These are phyloP conservation scores for Kockiozyma suomiensis DNA, from an alignment of 805 yeast species.

Conservation along the genomic window DNA sequence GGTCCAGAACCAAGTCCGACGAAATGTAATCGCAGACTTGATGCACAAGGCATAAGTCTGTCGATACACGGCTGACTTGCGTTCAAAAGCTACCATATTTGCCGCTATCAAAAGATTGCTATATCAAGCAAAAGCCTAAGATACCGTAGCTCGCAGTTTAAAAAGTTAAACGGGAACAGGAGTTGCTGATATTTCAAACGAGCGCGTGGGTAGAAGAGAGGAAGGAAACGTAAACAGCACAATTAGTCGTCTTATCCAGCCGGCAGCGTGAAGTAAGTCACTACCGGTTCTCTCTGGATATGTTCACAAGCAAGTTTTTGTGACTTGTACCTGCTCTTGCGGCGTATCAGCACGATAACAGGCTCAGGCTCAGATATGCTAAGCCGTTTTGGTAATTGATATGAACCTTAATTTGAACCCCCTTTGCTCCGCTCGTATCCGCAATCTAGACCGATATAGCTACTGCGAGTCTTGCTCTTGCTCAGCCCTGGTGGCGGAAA, in stretches of 20 bases:
- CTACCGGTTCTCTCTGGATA: not conserved
- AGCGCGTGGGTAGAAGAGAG: not conserved
- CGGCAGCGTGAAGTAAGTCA: not conserved
- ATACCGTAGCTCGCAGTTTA: not conserved
- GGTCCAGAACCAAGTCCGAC: conserved; percentile 42
- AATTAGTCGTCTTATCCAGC: not conserved
- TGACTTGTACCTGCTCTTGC: not conserved
- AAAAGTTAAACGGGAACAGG: not conserved
- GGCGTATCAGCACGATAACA: not conserved
- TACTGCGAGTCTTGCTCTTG: no score
- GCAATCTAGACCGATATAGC: no score
- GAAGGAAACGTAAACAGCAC: not conserved
- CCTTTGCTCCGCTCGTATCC: no score
- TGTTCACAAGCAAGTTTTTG: not conserved
- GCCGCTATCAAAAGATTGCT: not conserved
- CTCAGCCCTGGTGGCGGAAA: no score
- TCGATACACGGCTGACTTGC: conserved; percentile 19
- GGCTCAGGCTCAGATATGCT: not conserved
- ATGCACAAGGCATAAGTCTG: conserved; percentile 33
- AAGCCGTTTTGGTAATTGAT: not conserved
- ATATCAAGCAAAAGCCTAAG: not conserved
- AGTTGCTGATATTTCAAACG: not conserved
- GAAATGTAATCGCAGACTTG: conserved; percentile 25
- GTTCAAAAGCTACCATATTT: conserved; percentile 7
- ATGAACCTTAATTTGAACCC: no score